Base-by-base conservation (phyloP, 1,284 basidiomycete species). In the Coriolopsis trogii region DNA sequence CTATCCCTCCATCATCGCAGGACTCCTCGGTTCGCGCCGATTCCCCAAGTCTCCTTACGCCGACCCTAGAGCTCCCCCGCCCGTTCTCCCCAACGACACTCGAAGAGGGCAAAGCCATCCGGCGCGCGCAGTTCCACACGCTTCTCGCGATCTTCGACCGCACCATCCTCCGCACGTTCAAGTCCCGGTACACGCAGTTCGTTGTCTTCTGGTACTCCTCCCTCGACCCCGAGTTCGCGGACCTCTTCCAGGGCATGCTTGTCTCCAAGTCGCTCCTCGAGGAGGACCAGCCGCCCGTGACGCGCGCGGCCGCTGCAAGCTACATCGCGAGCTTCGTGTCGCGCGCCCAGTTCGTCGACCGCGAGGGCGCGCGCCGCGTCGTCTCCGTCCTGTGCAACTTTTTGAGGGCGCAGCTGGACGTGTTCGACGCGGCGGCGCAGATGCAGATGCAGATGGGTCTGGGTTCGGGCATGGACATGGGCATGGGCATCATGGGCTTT, bases 161-260 rank as follows among this genome's bases (percentile, higher is more conserved):
- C 29, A 87, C 88, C 39, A 94, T 99, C 65, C 82, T 99, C 39
- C 90, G 89, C 29, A 99, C 97, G 0, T 96, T 96, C 75, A 94
- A 95, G 67, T 98, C 94, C 0, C 91, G 96, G 36, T 96, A 99
- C 69, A 95, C 95, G 1, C 97, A 99, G 63, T 99, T 99, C 73
- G 79, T 99, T 53, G 67, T 99, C 39, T 99, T 99, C 78, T 96
- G 93, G 87, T 94, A 89, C 66, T 83, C 93, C 20, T 97, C 95
- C 1, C 84, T 97, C 48, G 88, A 95, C 59, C 77, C 88, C 7
- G 86, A 93, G 53, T 98, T 95, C 64, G 85, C 91, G 36, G 96
- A 99, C 68, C 81, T 93, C 51, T 98, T 99, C 67, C 89, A 95
- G 51, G 95, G 95, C 36, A 85, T 95, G 64, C 86, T 99, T 23